Conservation (phyloP, 108 stramenopile species). For the Mayamaea pseudoterrestris region DNA sequence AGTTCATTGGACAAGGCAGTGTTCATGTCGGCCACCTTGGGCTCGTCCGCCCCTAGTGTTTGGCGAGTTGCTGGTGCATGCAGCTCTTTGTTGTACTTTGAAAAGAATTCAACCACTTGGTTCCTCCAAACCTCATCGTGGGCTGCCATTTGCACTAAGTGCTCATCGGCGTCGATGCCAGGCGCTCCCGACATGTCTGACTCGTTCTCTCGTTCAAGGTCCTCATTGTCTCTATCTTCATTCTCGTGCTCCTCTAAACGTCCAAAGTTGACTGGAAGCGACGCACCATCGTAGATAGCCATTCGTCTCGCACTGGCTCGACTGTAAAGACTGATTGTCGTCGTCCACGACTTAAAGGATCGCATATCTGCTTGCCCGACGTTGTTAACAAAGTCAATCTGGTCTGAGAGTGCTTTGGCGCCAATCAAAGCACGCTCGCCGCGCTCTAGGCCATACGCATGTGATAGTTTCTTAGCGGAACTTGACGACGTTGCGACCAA, state of each 20-base stretch:
- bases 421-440: conserved; percentile 36
- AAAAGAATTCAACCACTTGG: conserved; percentile 44
- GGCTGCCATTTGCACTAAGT: conserved; percentile 62
- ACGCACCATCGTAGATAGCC: conserved; percentile 18
- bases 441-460: no score
- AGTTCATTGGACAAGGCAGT: conserved; percentile 20
- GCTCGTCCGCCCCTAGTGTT: conserved; percentile 5
- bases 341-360: conserved; percentile 45
- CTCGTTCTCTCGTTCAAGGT: conserved; percentile 15
- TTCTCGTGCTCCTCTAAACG: conserved; percentile 5
- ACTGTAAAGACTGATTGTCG: conserved; percentile 45
- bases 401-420: conserved; percentile 28
- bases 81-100: conserved; percentile 18
- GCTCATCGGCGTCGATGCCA: conserved; percentile 28
- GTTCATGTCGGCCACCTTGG: not conserved
- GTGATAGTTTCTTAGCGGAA: no score
- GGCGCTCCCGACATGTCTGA: no score
- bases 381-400: no score
- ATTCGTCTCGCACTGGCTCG: conserved; percentile 44
- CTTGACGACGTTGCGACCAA: no score
- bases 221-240: conserved; percentile 11
- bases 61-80: no score
- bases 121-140: conserved; percentile 62
- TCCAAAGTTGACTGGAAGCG: conserved; percentile 8
- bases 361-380: conserved; percentile 29